A percentile compares a stretch with the other conserved stretches of the same genome.
Conservation (phyloP, 306 rosid species). For the Hylodesmum podocarpum region DNA sequence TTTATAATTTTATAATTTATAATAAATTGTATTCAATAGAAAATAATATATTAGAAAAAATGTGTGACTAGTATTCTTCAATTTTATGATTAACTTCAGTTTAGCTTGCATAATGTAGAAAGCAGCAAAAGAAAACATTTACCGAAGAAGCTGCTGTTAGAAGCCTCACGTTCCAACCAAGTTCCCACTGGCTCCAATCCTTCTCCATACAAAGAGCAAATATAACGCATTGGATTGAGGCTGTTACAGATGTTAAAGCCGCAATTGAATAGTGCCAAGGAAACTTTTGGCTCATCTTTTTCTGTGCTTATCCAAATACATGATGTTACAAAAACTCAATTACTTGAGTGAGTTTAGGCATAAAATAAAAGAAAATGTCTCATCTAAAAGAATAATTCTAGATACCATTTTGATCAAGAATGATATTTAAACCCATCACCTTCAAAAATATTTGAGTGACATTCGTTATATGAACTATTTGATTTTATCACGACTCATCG, state of each 20-base stretch:
- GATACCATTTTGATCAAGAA: no score
- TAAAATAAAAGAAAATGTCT: not conserved
- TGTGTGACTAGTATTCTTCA: no score
- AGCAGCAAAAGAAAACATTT: slow-evolving; percentile 5
- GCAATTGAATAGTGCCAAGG: slow-evolving; percentile 47
- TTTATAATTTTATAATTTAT: no score
- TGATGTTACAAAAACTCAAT: not conserved
- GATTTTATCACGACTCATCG: no score
- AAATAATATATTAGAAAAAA: no score
- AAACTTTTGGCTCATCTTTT: slow-evolving; percentile 44
- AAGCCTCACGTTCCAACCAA: slow-evolving; percentile 34
- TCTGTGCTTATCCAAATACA: slow-evolving; percentile 21
- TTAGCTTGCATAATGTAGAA: not conserved
- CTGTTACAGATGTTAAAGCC: slow-evolving; percentile 30
- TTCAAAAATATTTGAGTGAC: no score
- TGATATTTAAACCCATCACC: no score
- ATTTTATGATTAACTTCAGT: not conserved
- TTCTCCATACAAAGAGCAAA: slow-evolving; percentile 27
- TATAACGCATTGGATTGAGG: slow-evolving; percentile 9
- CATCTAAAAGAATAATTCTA: no score
- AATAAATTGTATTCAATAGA: no score
- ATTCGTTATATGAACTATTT: no score
- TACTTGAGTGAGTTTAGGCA: not conserved
- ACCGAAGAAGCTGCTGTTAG: slow-evolving; percentile 27
- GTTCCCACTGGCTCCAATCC: slow-evolving; percentile 36